phyloP scores from a whole-genome alignment of 371 early-diverging fungal species.

The Batrachochytrium dendrobatidis region DNA sequence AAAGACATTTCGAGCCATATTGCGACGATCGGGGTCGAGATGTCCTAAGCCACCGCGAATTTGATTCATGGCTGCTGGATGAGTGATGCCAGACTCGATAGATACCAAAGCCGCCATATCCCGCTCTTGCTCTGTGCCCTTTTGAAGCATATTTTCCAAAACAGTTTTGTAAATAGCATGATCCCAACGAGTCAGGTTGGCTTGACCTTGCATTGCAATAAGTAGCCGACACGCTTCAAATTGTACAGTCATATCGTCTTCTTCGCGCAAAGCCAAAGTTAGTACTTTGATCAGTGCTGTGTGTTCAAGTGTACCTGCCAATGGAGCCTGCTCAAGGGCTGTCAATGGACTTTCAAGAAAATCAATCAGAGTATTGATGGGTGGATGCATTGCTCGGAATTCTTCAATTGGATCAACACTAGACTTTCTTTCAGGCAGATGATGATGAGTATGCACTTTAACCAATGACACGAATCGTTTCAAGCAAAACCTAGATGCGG shows the following conservation, averaged over 20 bases:
- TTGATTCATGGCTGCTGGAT: conserved; percentile 14
- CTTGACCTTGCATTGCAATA: conserved; percentile 9
- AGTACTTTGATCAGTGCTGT: conserved; percentile 22
- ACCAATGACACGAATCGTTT: not conserved
- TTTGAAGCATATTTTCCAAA: conserved; percentile 23
- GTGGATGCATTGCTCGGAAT: not conserved
- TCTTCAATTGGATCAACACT: not conserved
- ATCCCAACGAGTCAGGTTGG: conserved; percentile 31
- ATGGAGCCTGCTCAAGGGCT: conserved; percentile 9
- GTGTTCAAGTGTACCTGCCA: conserved; percentile 14
- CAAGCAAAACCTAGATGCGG: not conserved
- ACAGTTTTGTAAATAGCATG: conserved; percentile 21
- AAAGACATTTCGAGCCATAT: conserved; percentile 13
- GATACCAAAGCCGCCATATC: conserved; percentile 23
- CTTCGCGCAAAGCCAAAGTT: conserved; percentile 19
- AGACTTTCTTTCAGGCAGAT: not conserved
- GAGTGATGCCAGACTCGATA: conserved; percentile 12
- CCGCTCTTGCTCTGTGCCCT: conserved; percentile 21
- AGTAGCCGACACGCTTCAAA: conserved; percentile 30
- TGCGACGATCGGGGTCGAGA: conserved; percentile 13
- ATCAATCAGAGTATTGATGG: conserved; percentile 17
- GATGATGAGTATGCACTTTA: not conserved
- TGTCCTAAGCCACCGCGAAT: conserved; percentile 26
- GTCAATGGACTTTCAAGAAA: conserved; percentile 24
- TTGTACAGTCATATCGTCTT: conserved; percentile 17